Evolutionary conservation across 2,329 filamentous ascomycete species (phyloP), one percentile per base, ranked within the genome.

Genomic region (Cladosporium sp.): DNA sequence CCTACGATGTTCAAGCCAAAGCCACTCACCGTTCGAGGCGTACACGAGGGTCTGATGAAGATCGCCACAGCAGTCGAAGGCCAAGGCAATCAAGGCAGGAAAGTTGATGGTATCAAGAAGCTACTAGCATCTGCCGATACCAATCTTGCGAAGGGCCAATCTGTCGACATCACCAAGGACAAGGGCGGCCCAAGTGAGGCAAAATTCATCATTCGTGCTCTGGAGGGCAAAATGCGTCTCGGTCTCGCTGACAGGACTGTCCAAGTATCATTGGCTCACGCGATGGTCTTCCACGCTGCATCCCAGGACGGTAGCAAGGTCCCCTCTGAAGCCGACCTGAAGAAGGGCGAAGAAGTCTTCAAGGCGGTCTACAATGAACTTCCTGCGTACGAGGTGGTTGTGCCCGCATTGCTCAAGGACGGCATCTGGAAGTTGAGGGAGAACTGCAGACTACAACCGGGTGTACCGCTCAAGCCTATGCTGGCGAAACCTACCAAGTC

Each of bases 1-100:
- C 92, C 92, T 12, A 98, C 95, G 26, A 97, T 99, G 93, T 97
- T 98, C 83, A 97, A 96, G 78, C 95, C 93, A 2, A 97, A 96
- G 79, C 84, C 93, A 31, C 81, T 99, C 72, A 97, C 93, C 0
- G 85, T 99, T 1, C 87, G 86, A 65, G 92, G 90, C 31, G 93
- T 99, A 1, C 93, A 96, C 73, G 89, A 95, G 74, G 91, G 92
- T 1, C 79, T 99, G 40, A 91, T 98, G 83, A 86, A 85, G 37
- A 96, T 99, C 75, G 95, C 95, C 7, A 96, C 91, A 21, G 40
- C 40, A 11, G 86, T 92, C 16, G 86, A 91, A 70, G 95, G 95
- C 11, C 91, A 91, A 74, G 94, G 94, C 52, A 90, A 93, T 0
- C 95, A 98, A 76, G 89, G 90, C 16, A 88, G 91, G 67, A 99